phyloP scores from a whole-genome alignment of 106 monocot genomes.

The Vanilla planifolia region DNA sequence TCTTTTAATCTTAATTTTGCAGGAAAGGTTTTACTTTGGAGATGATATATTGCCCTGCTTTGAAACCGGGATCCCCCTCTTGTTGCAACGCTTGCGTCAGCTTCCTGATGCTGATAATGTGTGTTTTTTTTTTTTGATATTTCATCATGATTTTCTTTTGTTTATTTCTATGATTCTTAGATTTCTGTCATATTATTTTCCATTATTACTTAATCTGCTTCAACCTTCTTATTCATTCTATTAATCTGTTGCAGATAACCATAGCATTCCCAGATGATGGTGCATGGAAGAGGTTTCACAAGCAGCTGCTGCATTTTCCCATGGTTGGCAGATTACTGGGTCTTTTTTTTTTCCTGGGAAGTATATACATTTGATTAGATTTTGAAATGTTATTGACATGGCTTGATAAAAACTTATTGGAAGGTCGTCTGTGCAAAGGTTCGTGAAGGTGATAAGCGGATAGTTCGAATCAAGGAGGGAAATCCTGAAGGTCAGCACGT shows the following conservation, averaged over 20 bases:
- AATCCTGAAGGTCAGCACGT: conserved; percentile 76
- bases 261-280: conserved; percentile 99
- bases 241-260: conserved; percentile 42
- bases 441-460: conserved; percentile 89
- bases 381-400: neutral
- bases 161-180: neutral
- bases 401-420: conserved; percentile 2
- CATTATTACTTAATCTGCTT: neutral
- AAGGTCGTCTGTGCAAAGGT: conserved; percentile 89
- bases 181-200: neutral
- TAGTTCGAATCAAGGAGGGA: conserved; percentile 87
- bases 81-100: conserved; percentile 71
- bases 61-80: conserved; percentile 89
- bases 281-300: conserved; percentile 99
- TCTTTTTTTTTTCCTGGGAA: too few relatives aligned
- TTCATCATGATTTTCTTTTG: neutral
- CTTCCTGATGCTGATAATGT: conserved; percentile 90
- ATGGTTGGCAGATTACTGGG: conserved; percentile 64
- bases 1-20: conserved; percentile 20
- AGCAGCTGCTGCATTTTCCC: conserved; percentile 70
- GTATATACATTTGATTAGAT: too few relatives aligned
- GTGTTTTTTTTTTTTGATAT: conserved; percentile 7
- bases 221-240: neutral
- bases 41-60: conserved; percentile 96
- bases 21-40: conserved; percentile 98